Conservation (phyloP, 73 alveolate genomes). For the Blepharisma japonicum region DNA sequence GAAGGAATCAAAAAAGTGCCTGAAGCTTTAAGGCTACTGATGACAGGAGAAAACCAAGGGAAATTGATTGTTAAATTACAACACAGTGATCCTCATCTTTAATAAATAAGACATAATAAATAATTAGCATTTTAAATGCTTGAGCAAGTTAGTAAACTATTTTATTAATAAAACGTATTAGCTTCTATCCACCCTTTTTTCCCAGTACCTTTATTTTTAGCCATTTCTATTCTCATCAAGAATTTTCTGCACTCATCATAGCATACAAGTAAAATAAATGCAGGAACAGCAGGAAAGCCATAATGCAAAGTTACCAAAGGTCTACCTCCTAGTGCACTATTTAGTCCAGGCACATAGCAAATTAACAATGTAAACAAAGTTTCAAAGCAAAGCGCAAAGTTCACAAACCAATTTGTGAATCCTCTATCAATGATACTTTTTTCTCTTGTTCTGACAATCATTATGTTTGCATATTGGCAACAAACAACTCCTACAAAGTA, state of each 20-base stretch:
- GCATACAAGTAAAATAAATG: constrained; percentile 50
- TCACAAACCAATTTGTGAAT: constrained; percentile 11
- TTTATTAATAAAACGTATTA: constrained; percentile 14
- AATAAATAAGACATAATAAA: too few species aligned
- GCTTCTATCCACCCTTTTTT: constrained; percentile 29
- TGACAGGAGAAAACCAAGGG: constrained; percentile 62
- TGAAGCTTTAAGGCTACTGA: constrained; percentile 45
- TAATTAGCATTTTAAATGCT: too few species aligned
- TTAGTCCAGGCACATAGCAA: constrained; percentile 51
- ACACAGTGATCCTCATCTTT: too few species aligned
- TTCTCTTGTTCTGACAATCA: constrained; percentile 67
- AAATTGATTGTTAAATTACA: constrained; percentile 46
- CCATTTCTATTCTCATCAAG: constrained; percentile 43
- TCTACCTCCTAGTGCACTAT: constrained; percentile 68
- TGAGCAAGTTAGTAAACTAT: too few species aligned
- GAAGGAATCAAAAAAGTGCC: constrained; percentile 61
- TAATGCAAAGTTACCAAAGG: constrained; percentile 58
- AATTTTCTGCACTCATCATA: constrained; percentile 76
- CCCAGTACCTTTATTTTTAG: not conserved
- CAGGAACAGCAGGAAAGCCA: constrained; percentile 69
- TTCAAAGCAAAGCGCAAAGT: constrained; percentile 47
- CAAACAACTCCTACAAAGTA: constrained; percentile 62
- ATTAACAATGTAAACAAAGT: constrained; percentile 42
- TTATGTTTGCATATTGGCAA: constrained; percentile 59
- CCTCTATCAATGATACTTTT: constrained; percentile 35